Evolutionary conservation across 495 filamentous ascomycete species (phyloP), one percentile per base, ranked within the genome.

Genomic region (Annulohypoxylon moriforme): DNA sequence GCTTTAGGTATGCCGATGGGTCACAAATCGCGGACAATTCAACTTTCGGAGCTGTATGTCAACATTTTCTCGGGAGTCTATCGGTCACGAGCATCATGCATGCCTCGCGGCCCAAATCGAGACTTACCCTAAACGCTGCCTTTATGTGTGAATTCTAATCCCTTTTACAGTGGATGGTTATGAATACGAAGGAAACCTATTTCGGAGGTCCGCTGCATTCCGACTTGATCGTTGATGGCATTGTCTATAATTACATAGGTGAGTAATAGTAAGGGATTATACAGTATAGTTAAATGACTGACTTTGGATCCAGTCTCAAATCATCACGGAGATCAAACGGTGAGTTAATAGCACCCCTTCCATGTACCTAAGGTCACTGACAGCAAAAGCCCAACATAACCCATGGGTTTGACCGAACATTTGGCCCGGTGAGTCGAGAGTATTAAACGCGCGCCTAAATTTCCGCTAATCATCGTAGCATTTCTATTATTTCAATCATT

Each of bases 141-240:
- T 4, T 49, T 34, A 42, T 2, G 69, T 20, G 16, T 44, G 4
- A 5, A 18, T 44, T 44, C 40, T 44, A 44, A 44, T 44, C 20
- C 6, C 20, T 34, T 8, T 55, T 34, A 31, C 2, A 73, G 20
- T 88, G 85, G 86, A 69, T 89, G 31, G 85, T 89, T 27, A 86
- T 88, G 85, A 89, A 88, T 57, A 88, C 83, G 3, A 87, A 83
- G 73, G 84, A 88, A 68, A 89, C 86, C 3, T 88, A 87, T 73
- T 88, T 85, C 60, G 86, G 86, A 0, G 87, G 86, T 9, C 86
- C 85, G 3, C 68, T 86, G 3, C 85, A 88, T 72, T 87, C 86
- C 0, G 86, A 88, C 63, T 78, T 88, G 16, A 80, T 81, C 0
- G 86, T 87, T 16, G 86, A 88, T 71, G 85, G 85, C 0, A 87